phyloP scores from a whole-genome alignment of 129 eudicot species.

The Daucus carota region DH1_v3.0 NC_030387.2:30050501-30051000 shows the following conservation, averaged over 20 bases:
- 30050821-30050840: conserved; percentile 40
- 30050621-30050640: not conserved
- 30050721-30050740: not conserved
- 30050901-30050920: conserved; percentile 43
- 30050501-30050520: no score
- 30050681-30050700: not conserved
- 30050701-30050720: not conserved
- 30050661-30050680: not conserved
- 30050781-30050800: not conserved
- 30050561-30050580: no score
- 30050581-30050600: not conserved
- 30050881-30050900: conserved; percentile 98
- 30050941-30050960: not conserved
- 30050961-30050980: no score
- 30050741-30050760: not conserved
- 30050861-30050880: conserved; percentile 84
- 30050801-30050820: not conserved
- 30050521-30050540: no score
- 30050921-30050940: not conserved
- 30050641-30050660: not conserved
- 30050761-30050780: not conserved
- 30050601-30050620: not conserved
- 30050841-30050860: conserved; percentile 91
- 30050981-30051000: no score
- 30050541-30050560: no score